These are phyloP conservation scores for Thuja plicata DNA, from an alignment of 83 land plant genomes.

Conservation along the genomic window DNA sequence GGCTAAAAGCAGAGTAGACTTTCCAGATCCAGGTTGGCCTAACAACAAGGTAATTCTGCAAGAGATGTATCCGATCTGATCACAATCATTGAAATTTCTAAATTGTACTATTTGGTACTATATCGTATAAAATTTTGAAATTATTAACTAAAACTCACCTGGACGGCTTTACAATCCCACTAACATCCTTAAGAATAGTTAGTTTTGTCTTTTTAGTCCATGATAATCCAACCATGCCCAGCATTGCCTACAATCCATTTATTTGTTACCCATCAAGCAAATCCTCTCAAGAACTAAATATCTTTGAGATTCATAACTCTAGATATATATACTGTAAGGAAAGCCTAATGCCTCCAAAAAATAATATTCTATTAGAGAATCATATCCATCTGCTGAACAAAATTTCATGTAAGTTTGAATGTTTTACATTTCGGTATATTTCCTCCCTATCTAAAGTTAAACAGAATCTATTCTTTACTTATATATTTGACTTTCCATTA, in stretches of 20 bases:
- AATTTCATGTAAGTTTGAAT: too few relatives aligned
- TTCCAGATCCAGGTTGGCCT: conserved; percentile 38
- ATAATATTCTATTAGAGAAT: too few relatives aligned
- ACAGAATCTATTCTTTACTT: too few relatives aligned
- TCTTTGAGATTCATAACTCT: neutral
- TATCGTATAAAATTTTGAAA: neutral
- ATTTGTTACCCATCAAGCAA: neutral
- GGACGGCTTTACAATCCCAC: conserved; percentile 49
- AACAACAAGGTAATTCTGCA: conserved; percentile 34
- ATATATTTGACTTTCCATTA: too few relatives aligned
- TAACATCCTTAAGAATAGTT: conserved; percentile 44
- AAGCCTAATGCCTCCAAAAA: too few relatives aligned
- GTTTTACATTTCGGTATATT: too few relatives aligned
- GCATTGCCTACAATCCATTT: neutral
- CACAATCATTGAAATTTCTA: neutral
- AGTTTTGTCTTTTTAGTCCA: conserved; percentile 35
- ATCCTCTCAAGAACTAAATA: neutral
- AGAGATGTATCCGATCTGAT: neutral
- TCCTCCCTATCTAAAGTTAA: too few relatives aligned
- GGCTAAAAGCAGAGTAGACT: conserved; percentile 30
- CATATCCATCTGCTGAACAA: too few relatives aligned
- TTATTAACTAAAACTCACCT: conserved; percentile 18
- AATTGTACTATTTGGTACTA: neutral
- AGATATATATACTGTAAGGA: too few relatives aligned
- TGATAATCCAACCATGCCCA: conserved; percentile 28